Base-by-base conservation (phyloP, 345 rosid genomes). In the Arabis alpina region DNA sequence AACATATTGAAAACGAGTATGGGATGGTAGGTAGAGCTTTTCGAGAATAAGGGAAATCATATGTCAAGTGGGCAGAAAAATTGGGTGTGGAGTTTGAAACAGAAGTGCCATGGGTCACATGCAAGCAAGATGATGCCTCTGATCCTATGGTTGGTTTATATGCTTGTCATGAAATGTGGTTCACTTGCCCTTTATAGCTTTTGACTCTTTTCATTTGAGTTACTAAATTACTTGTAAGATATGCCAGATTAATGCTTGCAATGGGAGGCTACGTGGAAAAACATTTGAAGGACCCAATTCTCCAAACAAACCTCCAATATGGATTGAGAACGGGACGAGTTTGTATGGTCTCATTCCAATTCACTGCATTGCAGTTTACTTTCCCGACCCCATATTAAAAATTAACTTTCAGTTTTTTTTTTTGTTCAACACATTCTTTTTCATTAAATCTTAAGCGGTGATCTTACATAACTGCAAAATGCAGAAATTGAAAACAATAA, bases 281-380 rank as follows among this genome's bases (percentile, higher is more conserved):
- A 91, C 93, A 52, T 92, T 87, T 67, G 63, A 61, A 25, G 96
- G 93, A 30, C 96, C 97, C 1, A 92, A 92, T 71, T 83, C 92
- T 4, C 90, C 90, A 48, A 81, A 80, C 72, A 92, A 92, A 59
- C 97, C 97, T n/a, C 73, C 90, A 47, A 78, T 92, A 36, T 92
- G 97, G 97, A 92, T 93, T 14, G 97, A 92, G 74, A 80, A 89
- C 58, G 87, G 97, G 97, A 89, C 93, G 64, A 84, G 88, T 76
- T 82, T 69, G 97, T 91, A 84, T 53, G 89, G 23, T 70, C 40
- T 66, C 34, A 9, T 3, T 54, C 16, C 43, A 3, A 37, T 45
- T 68, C 13, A 68, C 49, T 39, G 10, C 13, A 37, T 45, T 61
- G n/a, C 34, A 57, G 7, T 57, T 32, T 66, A 43, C 54, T 65